Base-by-base conservation (phyloP, 2,329 filamentous ascomycete species). In the Plectosphaerella plurivora region DNA sequence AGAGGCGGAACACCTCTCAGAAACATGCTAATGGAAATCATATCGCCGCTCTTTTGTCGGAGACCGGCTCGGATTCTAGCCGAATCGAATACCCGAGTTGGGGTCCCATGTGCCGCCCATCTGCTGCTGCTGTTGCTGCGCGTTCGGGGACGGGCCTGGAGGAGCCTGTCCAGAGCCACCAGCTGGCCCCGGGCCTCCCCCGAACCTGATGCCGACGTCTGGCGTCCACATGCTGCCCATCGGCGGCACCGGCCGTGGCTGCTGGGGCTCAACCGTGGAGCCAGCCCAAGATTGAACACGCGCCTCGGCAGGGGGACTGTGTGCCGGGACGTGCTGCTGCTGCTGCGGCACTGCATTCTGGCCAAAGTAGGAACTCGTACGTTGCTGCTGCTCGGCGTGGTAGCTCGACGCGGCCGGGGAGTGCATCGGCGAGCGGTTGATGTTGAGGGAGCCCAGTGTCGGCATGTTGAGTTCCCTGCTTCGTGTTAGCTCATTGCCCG, bases 121-220 rank as follows among this genome's bases (percentile, higher is more conserved):
- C 3, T 61, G 55, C 2, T 59, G 53, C 55, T 61, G 49, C 37
- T 54, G 54, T 56, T 57, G 57, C 51, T 61, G 60, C 47, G 51
- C n/a, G 35, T 28, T 53, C 50, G 50, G 49, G 20, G 58, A 52
- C 48, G 58, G 59, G 16, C 60, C 63, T 28, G 61, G 63, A 39
- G 61, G 55, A 50, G 59, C 61, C 39, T 39, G 61, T 51, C 51
- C 56, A 3, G 52, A 47, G 11, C 50, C 52, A 11, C 50, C 53
- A 16, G 60, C 46, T 11, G 63, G 60, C 56, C 59, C 57, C 14
- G 70, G 61, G 15, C 72, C 57, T 4, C 72, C 78, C 1, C 82
- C 82, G 67, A 96, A 96, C 53, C 84, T 86, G 61, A 96, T 94
- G 0, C 87, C 88, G 76, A 89, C 86, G 2, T 87, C 85, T 0